Evolutionary conservation across 768 basidiomycete species (phyloP), one percentile per base, ranked within the genome.

Genomic region (Trametes villosa): DNA sequence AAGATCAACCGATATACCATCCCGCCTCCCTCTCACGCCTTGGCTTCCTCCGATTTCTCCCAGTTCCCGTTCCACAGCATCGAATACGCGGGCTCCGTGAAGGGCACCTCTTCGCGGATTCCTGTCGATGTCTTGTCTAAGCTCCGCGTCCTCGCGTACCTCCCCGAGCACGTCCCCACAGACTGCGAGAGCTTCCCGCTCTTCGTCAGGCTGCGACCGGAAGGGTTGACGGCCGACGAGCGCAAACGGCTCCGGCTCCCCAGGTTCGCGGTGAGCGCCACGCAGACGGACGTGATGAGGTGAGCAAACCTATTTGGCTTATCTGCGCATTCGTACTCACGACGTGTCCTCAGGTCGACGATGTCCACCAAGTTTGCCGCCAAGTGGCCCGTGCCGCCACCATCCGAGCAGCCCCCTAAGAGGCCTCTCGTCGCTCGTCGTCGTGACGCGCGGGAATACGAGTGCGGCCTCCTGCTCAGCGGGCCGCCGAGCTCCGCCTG

Each of bases 261-360:
- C 26, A 81, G 78, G 7, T 81, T 93, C 61, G 73, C 77, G 7
- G 71, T 87, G 6, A 80, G 88, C 56, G 65, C 91, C 29, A 71
- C 82, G 33, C 92, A 94, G 63, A 72, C 76, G 40, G 92, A 94
- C 67, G 79, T 79, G 53, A 88, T 80, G 72, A 79, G 88, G 91
- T 91, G 66, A 33, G 83, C 68, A 42, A 53, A 33, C 26, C 29
- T 27, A 27, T 44, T 31, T 22, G 3, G 41, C 27, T n/a, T 36
- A 5, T 53, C 36, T 55, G 27, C 48, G 1, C 24, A 20, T 4
- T n/a, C 27, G 41, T 57, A 4, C 17, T 42, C 63, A 41, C 18
- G 24, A 42, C 31, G 51, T 13, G 50, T 42, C 24, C 40, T 17
- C 65, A 88, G 85, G 63, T 77, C 72, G 18, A 68, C 73, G 9